Conservation (phyloP, 176 grass and related monocot genomes). For the Cenchrus americanus region DNA sequence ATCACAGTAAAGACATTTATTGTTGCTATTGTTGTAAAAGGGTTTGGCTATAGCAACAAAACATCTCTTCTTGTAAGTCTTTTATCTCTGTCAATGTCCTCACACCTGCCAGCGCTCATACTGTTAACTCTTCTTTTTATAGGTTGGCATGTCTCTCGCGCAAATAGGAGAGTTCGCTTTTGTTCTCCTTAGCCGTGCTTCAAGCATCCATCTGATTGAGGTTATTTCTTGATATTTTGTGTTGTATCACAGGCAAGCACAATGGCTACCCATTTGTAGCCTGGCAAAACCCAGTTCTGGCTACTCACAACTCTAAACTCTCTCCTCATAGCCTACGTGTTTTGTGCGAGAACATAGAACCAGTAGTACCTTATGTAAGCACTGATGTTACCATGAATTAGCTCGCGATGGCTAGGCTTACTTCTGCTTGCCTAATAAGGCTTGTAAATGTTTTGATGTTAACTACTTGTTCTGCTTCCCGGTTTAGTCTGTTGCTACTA, state of each 20-base stretch:
- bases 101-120: neutral
- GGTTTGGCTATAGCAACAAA: slow-evolving; percentile 98
- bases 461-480: neutral
- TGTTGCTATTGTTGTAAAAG: slow-evolving; percentile 86
- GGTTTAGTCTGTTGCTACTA: slow-evolving; percentile 23
- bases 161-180: slow-evolving; percentile 99
- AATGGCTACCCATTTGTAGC: neutral
- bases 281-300: slow-evolving; percentile 1
- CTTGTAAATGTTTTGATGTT: slow-evolving; percentile 7
- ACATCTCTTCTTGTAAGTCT: slow-evolving; percentile 96
- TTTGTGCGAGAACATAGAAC: neutral
- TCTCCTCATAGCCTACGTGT: neutral
- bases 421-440: slow-evolving; percentile 9
- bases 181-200: slow-evolving; percentile 98
- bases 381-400: neutral
- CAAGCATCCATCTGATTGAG: slow-evolving; percentile 98
- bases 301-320: neutral
- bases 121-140: slow-evolving; percentile 32
- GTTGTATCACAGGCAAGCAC: neutral
- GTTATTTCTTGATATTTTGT: slow-evolving; percentile 50
- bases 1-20: slow-evolving; percentile 92
- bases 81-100: slow-evolving; percentile 4
- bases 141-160: slow-evolving; percentile 99
- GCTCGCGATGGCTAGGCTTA: neutral
- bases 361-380: neutral